These are phyloP conservation scores for Nelumbo lutea DNA, from an alignment of 164 flowering plant genomes.

Conservation along the genomic window DNA sequence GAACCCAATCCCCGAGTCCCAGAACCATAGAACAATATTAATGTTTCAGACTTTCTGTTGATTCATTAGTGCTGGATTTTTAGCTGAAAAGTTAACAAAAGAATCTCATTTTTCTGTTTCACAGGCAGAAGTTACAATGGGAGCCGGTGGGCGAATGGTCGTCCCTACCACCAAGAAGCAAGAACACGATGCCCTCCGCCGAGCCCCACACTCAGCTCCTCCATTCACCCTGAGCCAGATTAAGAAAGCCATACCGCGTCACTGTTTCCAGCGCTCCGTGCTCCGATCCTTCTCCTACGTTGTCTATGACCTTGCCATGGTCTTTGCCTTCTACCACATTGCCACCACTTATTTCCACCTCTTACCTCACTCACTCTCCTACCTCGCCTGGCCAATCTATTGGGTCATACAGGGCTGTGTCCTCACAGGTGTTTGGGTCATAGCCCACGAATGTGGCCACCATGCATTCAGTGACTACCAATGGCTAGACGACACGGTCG, in stretches of 20 bases:
- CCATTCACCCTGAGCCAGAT: not conserved
- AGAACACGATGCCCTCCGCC: not conserved
- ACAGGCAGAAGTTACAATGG: not conserved
- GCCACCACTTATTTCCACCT: not conserved
- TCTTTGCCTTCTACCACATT: not conserved
- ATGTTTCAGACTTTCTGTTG: no score
- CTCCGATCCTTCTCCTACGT: not conserved
- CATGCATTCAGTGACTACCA: not conserved
- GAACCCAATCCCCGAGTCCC: no score
- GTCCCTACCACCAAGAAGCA: not conserved
- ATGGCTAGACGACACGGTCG: not conserved
- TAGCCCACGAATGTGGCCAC: not conserved
- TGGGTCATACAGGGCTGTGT: not conserved
- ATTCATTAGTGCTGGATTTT: no score
- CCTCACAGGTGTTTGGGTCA: not conserved
- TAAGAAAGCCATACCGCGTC: not conserved
- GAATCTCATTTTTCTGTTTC: no score
- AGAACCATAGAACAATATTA: no score
- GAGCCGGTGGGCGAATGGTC: not conserved
- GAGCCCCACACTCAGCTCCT: not conserved
- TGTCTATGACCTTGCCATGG: not conserved
- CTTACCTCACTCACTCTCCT: not conserved
- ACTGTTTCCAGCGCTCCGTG: not conserved
- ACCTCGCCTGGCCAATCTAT: not conserved
- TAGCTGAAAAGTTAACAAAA: no score